These are phyloP conservation scores for Colletotrichum brevisporum DNA, from an alignment of 2,329 filamentous ascomycete genomes.

Conservation along the genomic window DNA sequence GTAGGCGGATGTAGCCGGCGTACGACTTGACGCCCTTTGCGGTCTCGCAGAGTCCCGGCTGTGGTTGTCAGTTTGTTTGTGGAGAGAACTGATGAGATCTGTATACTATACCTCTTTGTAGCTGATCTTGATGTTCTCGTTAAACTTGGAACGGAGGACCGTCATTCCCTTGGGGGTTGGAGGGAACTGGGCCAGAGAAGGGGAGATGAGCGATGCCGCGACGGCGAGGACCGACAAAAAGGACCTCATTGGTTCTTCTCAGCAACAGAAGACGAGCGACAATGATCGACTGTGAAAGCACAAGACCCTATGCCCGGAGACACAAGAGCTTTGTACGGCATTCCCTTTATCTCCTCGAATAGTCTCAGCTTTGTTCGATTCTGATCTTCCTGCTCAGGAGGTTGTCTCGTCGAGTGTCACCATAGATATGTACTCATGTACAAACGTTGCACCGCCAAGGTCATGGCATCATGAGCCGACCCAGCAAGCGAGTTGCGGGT, in stretches of 20 bases:
- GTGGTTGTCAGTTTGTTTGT: background rate
- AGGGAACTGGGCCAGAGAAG: constrained; percentile 43
- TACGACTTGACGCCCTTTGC: constrained; percentile 72
- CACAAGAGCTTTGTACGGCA: background rate
- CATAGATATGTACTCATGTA: constrained; percentile 6
- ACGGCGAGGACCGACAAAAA: constrained; percentile 1
- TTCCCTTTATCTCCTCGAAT: background rate
- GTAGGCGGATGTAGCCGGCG: constrained; percentile 71
- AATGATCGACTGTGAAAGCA: background rate
- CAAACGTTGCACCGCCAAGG: constrained; percentile 27
- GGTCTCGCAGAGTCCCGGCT: constrained; percentile 70
- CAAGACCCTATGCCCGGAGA: background rate
- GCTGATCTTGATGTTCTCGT: constrained; percentile 71
- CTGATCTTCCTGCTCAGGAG: constrained; percentile 35
- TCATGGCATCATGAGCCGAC: constrained; percentile 8
- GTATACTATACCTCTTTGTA: constrained; percentile 65
- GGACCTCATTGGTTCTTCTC: constrained; percentile 1
- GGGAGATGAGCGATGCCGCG: constrained; percentile 47
- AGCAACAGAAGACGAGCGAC: background rate
- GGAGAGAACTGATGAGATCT: rapidly evolving
- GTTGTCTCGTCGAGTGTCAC: background rate
- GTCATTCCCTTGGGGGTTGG: constrained; percentile 50
- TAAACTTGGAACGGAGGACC: constrained; percentile 67
- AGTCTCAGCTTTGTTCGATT: constrained; percentile 1
- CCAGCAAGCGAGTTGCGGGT: constrained; percentile 12